A percentile compares a stretch with the other conserved stretches of the same genome.
These are phyloP conservation scores for Nicotiana tabacum DNA, from an alignment of 257 asterid species.

Conservation along the genomic window DNA sequence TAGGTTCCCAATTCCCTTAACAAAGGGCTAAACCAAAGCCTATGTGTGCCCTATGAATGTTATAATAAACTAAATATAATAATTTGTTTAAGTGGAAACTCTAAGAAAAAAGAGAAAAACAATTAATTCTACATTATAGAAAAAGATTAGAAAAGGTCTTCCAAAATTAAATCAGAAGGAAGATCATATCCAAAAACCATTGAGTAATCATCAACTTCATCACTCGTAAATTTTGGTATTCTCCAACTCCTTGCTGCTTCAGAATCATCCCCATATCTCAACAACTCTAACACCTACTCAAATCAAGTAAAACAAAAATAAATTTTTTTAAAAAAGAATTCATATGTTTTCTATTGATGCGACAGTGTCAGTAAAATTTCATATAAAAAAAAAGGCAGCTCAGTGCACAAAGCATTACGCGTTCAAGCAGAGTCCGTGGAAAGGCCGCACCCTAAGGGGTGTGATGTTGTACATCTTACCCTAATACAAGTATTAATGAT, in stretches of 20 bases:
- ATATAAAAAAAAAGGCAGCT: too few relatives aligned
- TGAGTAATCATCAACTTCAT: conserved; percentile 78
- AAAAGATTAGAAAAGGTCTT: conserved; percentile 32
- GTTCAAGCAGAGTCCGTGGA: too few relatives aligned
- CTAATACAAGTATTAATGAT: too few relatives aligned
- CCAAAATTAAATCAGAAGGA: conserved; percentile 58
- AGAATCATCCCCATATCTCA: conserved; percentile 39
- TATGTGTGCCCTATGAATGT: too few relatives aligned
- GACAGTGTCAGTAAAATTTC: too few relatives aligned
- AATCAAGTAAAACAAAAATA: not conserved
- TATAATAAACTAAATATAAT: not conserved
- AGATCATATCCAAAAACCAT: conserved; percentile 67
- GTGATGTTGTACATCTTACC: too few relatives aligned
- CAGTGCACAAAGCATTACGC: rapidly evolving
- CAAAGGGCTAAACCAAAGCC: too few relatives aligned
- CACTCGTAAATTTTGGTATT: conserved; percentile 78
- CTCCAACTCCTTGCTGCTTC: conserved; percentile 48
- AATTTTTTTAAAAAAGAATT: too few relatives aligned
- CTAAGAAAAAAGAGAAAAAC: not conserved
- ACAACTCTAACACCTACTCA: conserved; percentile 50
- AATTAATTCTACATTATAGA: not conserved
- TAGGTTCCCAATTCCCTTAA: too few relatives aligned
- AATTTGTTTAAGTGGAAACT: not conserved
- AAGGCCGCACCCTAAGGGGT: too few relatives aligned
- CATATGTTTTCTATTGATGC: too few relatives aligned